phyloP scores from a whole-genome alignment of 345 rosid genomes.

The Bruguiera sexangula region DNA sequence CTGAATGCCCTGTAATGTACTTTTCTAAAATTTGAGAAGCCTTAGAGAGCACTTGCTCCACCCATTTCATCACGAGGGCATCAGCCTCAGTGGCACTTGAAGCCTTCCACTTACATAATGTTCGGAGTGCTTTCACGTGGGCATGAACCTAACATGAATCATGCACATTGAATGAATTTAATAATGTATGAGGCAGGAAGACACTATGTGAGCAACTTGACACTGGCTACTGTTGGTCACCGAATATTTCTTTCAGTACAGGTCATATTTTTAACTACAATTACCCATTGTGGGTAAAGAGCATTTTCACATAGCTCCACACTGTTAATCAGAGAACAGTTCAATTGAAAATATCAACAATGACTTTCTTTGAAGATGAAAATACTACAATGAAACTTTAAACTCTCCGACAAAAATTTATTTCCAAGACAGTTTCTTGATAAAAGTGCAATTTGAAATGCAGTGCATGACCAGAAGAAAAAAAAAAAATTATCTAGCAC shows the following conservation, averaged over 20 bases:
- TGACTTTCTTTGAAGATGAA: no score
- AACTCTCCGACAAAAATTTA: background rate
- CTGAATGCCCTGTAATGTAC: slow-evolving; percentile 40
- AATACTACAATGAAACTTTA: background rate
- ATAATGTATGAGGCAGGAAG: background rate
- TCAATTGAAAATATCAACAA: background rate
- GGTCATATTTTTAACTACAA: background rate
- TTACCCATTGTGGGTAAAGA: background rate
- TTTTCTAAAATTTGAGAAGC: slow-evolving; percentile 61
- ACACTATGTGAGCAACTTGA: background rate
- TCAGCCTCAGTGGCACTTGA: slow-evolving; percentile 54
- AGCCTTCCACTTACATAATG: slow-evolving; percentile 75
- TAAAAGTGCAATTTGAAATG: background rate
- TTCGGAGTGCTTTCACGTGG: slow-evolving; percentile 85
- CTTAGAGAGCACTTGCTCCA: slow-evolving; percentile 54
- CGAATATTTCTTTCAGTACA: background rate
- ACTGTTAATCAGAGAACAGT: background rate
- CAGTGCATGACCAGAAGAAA: background rate
- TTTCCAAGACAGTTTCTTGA: background rate
- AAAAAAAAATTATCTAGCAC: no score
- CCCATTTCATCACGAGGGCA: slow-evolving; percentile 67
- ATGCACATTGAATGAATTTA: slow-evolving; percentile 12
- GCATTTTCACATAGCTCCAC: no score
- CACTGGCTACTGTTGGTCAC: background rate
- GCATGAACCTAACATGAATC: slow-evolving; percentile 72